Evolutionary conservation across 192 early-diverging fungal species (phyloP).

Genomic region (Mortierella alpina): DNA sequence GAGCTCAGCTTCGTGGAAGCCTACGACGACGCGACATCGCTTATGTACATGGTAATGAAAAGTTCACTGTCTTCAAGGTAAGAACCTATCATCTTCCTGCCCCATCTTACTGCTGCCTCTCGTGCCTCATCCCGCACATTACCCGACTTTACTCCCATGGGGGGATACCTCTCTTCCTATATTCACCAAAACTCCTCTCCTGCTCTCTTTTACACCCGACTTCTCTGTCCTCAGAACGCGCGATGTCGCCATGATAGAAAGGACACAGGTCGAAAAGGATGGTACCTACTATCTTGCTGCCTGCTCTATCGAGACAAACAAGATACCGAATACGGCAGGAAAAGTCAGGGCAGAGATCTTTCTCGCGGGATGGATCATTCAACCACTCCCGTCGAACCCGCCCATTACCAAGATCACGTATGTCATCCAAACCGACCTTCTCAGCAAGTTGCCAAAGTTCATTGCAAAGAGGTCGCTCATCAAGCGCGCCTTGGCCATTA

Average conservation of each 20-base stretch:
- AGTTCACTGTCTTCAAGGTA: conserved; percentile 49
- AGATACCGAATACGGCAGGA: conserved; percentile 55
- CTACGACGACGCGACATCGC: conserved; percentile 38
- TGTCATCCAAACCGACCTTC: conserved; percentile 62
- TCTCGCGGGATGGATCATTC: conserved; percentile 67
- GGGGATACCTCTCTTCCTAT: not conserved
- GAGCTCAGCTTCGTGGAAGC: conserved; percentile 44
- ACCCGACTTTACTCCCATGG: not conserved
- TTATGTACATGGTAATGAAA: conserved; percentile 54
- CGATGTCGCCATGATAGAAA: conserved; percentile 50
- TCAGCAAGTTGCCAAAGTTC: conserved; percentile 64
- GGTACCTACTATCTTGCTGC: conserved; percentile 62
- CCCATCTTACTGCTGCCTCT: not conserved
- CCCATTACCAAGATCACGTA: conserved; percentile 64
- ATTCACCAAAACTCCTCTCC: not conserved
- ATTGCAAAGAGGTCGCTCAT: conserved; percentile 62
- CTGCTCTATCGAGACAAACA: conserved; percentile 58
- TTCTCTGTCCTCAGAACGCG: conserved; percentile 18
- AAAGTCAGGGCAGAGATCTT: conserved; percentile 55
- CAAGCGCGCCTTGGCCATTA: conserved; percentile 62
- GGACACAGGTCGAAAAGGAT: conserved; percentile 55
- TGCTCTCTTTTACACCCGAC: not conserved
- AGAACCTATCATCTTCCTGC: not conserved
- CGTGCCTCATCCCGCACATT: not conserved
- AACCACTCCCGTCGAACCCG: conserved; percentile 59